Conservation (phyloP, 1,284 basidiomycete genomes). For the Anthracocystis walkeri region DNA sequence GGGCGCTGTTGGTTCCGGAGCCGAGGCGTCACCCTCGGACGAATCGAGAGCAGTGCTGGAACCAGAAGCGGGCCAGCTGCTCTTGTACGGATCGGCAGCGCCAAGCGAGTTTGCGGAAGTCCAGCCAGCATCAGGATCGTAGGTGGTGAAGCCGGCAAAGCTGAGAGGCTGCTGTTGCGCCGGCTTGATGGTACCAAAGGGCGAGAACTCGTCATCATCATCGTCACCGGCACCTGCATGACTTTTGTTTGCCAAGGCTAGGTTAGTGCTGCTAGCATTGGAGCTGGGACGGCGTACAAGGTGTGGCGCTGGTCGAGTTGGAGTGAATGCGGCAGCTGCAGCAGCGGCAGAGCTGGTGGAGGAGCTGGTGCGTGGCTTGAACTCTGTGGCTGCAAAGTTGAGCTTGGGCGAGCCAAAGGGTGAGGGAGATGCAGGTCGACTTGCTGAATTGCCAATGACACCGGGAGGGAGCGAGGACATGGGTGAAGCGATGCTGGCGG, state of each 20-base stretch:
- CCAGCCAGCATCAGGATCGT: conserved; percentile 40
- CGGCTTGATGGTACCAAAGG: conserved; percentile 70
- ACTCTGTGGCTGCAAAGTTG: conserved; percentile 62
- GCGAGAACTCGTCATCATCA: conserved; percentile 75
- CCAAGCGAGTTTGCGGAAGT: conserved; percentile 20
- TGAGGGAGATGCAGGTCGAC: conserved; percentile 56
- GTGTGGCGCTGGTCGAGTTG: conserved; percentile 28
- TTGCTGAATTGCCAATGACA: conserved; percentile 23
- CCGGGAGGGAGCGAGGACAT: conserved; percentile 45
- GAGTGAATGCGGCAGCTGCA: conserved; percentile 25
- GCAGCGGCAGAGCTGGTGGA: conserved; percentile 19
- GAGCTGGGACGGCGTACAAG: conserved; percentile 46
- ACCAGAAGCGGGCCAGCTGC: conserved; percentile 12
- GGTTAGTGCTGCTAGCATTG: conserved; percentile 49
- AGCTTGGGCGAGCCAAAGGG: conserved; percentile 62
- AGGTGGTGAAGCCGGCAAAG: conserved; percentile 32
- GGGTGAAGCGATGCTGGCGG: conserved; percentile 30
- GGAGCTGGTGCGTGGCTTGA: conserved; percentile 53
- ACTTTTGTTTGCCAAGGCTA: conserved; percentile 54
- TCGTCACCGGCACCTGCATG: conserved; percentile 69
- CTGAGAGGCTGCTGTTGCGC: conserved; percentile 33
- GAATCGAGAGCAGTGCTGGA: conserved; percentile 7
- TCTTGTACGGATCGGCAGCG: conserved; percentile 7
- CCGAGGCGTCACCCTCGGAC: conserved; percentile 17
- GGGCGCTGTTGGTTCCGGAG: conserved; percentile 74